Evolutionary conservation across 169 alveolate species (phyloP), one percentile per base, ranked within the genome.

Genomic region (Eimeria praecox): DNA sequence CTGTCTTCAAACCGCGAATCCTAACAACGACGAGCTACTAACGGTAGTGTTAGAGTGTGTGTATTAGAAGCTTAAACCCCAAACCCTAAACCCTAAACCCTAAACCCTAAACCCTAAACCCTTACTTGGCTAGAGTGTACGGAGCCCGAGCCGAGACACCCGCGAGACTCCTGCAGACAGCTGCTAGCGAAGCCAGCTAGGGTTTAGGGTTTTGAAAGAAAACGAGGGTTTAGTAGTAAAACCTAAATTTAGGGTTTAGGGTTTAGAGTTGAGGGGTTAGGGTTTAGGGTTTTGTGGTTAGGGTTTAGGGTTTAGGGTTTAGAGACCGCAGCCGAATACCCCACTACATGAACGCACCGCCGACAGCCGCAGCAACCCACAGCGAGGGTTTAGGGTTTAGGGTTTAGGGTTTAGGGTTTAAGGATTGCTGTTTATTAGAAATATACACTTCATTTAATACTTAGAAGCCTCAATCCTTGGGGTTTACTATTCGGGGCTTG

Each of bases 41-140:
- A 64, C 10, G 35, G 38, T 10, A 12, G 38, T 10, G 20, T 35
- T 44, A n/a, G 14, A 69, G 80, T n/a, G 27, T 69, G 49, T 69
- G 44, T 35, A n/a, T 69, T 24, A 64, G 18, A 9, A 64, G 75
- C 75, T n/a, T 9, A 64, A 64, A 64, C 75, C 75, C 80, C 22
- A 69, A 69, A 69, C 40, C 80, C 46, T 20, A n/a, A 69, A 69
- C 80, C 80, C 6, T 69, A 69, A 69, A 69, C 80, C 80, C 80
- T 69, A 69, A 69, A 69, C 80, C 80, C 80, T 69, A 69, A 69
- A 69, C 80, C 80, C 80, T 69, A 69, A 69, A 35, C 80, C 80
- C 80, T 69, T 35, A 69, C 80, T 35, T 27, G 49, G 80, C 14
- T 69, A 16, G 14, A 69, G 40, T 69, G 22, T 35, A 35, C 44